Conservation (phyloP, 371 early-diverging fungal genomes). For the Haplosporangium sp. region DNA sequence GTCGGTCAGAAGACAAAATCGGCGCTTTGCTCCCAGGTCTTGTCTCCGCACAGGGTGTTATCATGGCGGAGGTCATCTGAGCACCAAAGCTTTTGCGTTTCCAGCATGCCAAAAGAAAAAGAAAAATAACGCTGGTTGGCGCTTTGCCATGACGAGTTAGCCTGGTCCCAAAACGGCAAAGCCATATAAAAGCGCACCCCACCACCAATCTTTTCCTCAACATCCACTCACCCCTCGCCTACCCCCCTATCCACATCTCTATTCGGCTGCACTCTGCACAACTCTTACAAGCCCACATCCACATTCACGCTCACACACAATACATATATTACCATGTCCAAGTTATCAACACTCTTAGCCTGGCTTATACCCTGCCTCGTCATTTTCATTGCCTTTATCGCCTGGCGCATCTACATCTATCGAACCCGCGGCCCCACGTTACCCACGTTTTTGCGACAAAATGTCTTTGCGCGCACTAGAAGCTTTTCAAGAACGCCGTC, state of each 20-base stretch:
- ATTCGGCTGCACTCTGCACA: not conserved
- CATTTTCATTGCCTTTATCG: slow-evolving; percentile 18
- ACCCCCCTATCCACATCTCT: no score
- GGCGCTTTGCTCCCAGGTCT: no score
- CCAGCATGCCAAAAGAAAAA: no score
- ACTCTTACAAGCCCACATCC: not conserved
- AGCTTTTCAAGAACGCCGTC: slow-evolving; percentile 38
- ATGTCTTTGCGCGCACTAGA: slow-evolving; percentile 38
- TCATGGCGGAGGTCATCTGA: no score
- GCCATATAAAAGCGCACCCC: not conserved
- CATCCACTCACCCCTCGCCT: not conserved
- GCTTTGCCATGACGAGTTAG: no score
- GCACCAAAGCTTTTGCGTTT: no score
- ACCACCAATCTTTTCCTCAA: not conserved
- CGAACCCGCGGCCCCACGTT: slow-evolving; percentile 29
- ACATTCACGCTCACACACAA: not conserved
- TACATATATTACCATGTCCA: slow-evolving; percentile 14
- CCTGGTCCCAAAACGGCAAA: no score
- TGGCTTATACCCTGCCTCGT: slow-evolving; percentile 42
- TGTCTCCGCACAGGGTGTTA: no score
- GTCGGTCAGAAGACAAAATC: no score
- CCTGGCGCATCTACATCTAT: slow-evolving; percentile 37
- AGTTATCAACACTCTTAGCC: slow-evolving; percentile 29
- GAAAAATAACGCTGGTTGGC: no score
- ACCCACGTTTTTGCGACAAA: slow-evolving; percentile 32